Base-by-base conservation (phyloP, 148 eudicot genomes). In the Vaccinium vitisidaea region DNA sequence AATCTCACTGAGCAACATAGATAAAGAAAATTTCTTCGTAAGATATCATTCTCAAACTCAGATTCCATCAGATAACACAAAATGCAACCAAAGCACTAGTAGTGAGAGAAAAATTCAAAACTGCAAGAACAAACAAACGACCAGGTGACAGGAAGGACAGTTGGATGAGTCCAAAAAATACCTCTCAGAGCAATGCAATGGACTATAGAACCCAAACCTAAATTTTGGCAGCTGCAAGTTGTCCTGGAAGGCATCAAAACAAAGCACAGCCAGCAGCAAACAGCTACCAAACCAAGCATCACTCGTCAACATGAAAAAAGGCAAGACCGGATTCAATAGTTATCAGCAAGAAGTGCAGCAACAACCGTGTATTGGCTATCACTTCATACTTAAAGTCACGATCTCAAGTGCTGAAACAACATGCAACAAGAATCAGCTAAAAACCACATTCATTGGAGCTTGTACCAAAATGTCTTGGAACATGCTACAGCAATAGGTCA, bases 401-500 rank as follows among this genome's bases (percentile, higher is more conserved):
- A 90, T 85, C 88, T 89, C 88, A 84, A 77, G 36, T 88, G 89
- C 94, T 90, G 90, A 86, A 88, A 87, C 85, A 84, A 63, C 75
- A 65, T 73, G 88, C 61, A 88, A 88, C 84, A 65, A 80, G 8
- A 12, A 88, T 91, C 86, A 90, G 92, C 87, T 86, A 74, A 23
- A 56, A 56, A 39, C 55, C 50, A 36, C 77, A 73, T 70, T 80
- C 54, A 30, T 21, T 55, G 81, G 25, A 53, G 79, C 59, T 55
- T 54, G 39, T 67, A 61, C 67, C 67, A 61, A 87, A 73, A 63
- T 80, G 55, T 32, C 71, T 79, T 73, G 30, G 43, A 46, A 82
- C 75, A 82, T 82, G 39, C 75, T 15, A 9, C 48, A 78, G 18
- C 55, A 2, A 82, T 46, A 58, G 13, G 82, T 54, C 48, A 80